Evolutionary conservation across 768 basidiomycete genomes (phyloP).

Genomic region (Trametes coccinea): DNA sequence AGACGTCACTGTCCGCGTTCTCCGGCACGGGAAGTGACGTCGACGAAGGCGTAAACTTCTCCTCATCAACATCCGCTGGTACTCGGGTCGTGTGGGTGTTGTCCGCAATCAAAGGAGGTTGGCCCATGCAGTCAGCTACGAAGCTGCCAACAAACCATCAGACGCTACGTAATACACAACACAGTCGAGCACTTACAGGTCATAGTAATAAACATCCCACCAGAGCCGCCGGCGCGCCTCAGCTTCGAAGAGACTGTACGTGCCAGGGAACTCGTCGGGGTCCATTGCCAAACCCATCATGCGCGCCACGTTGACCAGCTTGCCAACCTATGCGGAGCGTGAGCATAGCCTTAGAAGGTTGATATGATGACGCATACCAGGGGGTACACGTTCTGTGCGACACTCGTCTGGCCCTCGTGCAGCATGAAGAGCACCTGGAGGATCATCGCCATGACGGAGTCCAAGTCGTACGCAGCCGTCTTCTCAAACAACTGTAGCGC

Average conservation of each 20-base stretch:
- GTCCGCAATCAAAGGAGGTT: constrained; percentile 59
- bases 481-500: constrained; percentile 46
- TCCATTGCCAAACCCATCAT: constrained; percentile 63
- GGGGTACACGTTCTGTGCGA: constrained; percentile 43
- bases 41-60: constrained; percentile 48
- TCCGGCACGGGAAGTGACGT: constrained; percentile 41
- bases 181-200: constrained; percentile 54
- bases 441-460: constrained; percentile 60
- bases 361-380: constrained; percentile 34
- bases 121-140: constrained; percentile 66
- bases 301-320: constrained; percentile 67
- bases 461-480: constrained; percentile 48
- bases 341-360: neutral
- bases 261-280: constrained; percentile 51
- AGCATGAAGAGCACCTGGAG: constrained; percentile 56
- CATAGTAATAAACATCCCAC: constrained; percentile 82
- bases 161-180: neutral
- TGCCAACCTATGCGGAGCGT: constrained; percentile 50
- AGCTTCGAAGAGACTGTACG: constrained; percentile 50
- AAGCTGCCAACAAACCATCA: constrained; percentile 45
- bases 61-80: constrained; percentile 59
- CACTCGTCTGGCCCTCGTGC: constrained; percentile 50
- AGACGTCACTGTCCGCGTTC: constrained; percentile 32
- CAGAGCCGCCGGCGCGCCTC: constrained; percentile 60
- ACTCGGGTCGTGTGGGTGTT: constrained; percentile 55